Evolutionary conservation across 2,329 filamentous ascomycete species (phyloP).

Genomic region (Salinomyces thailandicus): DNA sequence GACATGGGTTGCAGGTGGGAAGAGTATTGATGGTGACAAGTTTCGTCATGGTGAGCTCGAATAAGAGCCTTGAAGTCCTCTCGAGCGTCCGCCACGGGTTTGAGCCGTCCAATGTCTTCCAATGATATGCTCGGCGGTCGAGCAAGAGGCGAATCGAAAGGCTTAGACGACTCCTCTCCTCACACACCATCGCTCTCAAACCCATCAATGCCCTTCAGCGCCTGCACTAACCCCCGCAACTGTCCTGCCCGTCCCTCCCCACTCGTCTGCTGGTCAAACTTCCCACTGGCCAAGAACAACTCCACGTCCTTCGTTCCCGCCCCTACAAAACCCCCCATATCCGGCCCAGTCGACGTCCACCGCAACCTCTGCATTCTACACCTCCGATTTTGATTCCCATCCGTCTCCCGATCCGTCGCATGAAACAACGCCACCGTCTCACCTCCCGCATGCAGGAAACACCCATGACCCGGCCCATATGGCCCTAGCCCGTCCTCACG

Average conservation of each 20-base stretch:
- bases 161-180: too few relatives aligned
- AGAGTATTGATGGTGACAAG: too few relatives aligned
- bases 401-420: constrained; percentile 34
- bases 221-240: background rate
- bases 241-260: background rate
- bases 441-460: constrained; percentile 32
- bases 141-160: too few relatives aligned
- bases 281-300: constrained; percentile 4
- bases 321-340: constrained; percentile 34
- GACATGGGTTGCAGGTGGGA: too few relatives aligned
- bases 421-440: constrained; percentile 37
- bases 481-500: constrained; percentile 27
- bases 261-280: too few relatives aligned
- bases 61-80: too few relatives aligned
- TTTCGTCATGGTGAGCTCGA: too few relatives aligned
- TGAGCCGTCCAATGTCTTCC: too few relatives aligned
- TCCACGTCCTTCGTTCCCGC: constrained; percentile 23
- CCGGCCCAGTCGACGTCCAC: constrained; percentile 28
- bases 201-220: background rate
- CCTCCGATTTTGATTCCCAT: constrained; percentile 37
- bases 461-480: constrained; percentile 38
- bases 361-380: constrained; percentile 35
- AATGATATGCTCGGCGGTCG: too few relatives aligned
- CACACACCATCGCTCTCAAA: too few relatives aligned
- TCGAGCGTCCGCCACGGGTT: too few relatives aligned